A percentile compares a stretch with the other conserved stretches of the same genome.
Evolutionary conservation across 306 rosid genomes (phyloP).

Genomic region (Rosa lucieae): DNA sequence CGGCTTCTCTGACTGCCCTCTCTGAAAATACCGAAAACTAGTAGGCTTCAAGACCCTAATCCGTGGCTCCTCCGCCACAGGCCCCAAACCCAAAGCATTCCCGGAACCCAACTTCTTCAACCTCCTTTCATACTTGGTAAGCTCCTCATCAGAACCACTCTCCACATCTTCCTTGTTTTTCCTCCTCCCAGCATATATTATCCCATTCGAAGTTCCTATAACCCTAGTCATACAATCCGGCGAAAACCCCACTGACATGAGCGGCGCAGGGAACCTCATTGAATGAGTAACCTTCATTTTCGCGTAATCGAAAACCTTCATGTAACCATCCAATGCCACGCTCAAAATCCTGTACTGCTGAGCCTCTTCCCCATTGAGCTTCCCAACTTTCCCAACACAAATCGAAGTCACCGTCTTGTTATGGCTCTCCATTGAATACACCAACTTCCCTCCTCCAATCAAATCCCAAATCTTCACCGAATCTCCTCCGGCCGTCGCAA

Average conservation of each 20-base stretch:
- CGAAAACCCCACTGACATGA: constrained; percentile 64
- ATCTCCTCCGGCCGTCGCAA: constrained; percentile 85
- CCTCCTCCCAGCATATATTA: constrained; percentile 69
- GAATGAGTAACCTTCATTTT: constrained; percentile 75
- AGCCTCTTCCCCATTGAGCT: constrained; percentile 46
- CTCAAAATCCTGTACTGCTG: constrained; percentile 68
- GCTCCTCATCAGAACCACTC: constrained; percentile 29
- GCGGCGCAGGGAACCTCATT: constrained; percentile 88
- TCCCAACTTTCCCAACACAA: constrained; percentile 57
- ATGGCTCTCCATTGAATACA: constrained; percentile 82
- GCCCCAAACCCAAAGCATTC: constrained; percentile 38
- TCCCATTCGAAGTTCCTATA: constrained; percentile 81
- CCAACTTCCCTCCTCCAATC: constrained; percentile 78
- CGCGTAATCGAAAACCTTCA: constrained; percentile 87
- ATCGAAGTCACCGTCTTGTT: constrained; percentile 85
- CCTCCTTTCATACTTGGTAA: constrained; percentile 2
- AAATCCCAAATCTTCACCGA: constrained; percentile 90
- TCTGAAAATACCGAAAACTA: constrained; percentile 59
- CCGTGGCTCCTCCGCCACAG: constrained; percentile 30
- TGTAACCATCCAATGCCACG: constrained; percentile 88
- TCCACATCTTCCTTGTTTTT: constrained; percentile 45
- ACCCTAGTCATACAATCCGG: constrained; percentile 61
- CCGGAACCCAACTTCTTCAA: constrained; percentile 25
- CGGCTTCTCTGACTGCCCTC: constrained; percentile 89
- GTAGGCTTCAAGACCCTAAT: constrained; percentile 55